These are phyloP conservation scores for Leptoxyphium fumago DNA, from an alignment of 2,329 filamentous ascomycete genomes.

Conservation along the genomic window DNA sequence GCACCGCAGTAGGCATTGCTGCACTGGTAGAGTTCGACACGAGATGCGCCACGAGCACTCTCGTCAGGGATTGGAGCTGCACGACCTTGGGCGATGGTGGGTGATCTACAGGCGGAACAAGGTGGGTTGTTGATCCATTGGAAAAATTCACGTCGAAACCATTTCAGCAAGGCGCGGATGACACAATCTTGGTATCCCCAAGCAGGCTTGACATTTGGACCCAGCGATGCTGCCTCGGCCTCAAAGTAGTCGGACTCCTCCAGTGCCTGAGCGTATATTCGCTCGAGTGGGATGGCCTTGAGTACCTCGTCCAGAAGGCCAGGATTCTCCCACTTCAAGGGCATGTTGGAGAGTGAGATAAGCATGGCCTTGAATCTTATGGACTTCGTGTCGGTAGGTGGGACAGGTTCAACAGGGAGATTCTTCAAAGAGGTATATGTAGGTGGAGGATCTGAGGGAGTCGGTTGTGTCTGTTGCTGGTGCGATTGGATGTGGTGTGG, in stretches of 20 bases:
- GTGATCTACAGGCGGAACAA: conserved; percentile 66
- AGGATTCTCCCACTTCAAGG: conserved; percentile 90
- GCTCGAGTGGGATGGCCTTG: conserved; percentile 70
- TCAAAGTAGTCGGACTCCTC: conserved; percentile 80
- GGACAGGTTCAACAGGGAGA: conserved; percentile 56
- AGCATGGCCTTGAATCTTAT: conserved; percentile 52
- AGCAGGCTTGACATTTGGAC: conserved; percentile 58
- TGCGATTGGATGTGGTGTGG: conserved; percentile 9
- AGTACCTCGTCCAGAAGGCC: conserved; percentile 86
- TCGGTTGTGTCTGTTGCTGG: conserved; percentile 14
- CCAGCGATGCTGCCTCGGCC: conserved; percentile 78
- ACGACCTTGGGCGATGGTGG: conserved; percentile 71
- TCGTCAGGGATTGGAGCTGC: conserved; percentile 79
- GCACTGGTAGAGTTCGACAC: conserved; percentile 84
- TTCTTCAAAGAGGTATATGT: conserved; percentile 46
- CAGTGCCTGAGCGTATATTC: conserved; percentile 86
- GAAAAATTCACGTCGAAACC: conserved; percentile 94
- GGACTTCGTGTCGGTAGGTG: conserved; percentile 43
- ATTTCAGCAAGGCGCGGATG: conserved; percentile 74
- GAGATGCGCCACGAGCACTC: conserved; percentile 68
- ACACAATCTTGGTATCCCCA: conserved; percentile 99
- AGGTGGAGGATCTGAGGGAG: conserved; percentile 30
- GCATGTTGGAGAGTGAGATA: conserved; percentile 72
- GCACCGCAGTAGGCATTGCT: conserved; percentile 58
- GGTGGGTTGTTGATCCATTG: conserved; percentile 92